Base-by-base conservation (phyloP, 1,284 basidiomycete genomes). In the Mrakiaceae sp. region DNA sequence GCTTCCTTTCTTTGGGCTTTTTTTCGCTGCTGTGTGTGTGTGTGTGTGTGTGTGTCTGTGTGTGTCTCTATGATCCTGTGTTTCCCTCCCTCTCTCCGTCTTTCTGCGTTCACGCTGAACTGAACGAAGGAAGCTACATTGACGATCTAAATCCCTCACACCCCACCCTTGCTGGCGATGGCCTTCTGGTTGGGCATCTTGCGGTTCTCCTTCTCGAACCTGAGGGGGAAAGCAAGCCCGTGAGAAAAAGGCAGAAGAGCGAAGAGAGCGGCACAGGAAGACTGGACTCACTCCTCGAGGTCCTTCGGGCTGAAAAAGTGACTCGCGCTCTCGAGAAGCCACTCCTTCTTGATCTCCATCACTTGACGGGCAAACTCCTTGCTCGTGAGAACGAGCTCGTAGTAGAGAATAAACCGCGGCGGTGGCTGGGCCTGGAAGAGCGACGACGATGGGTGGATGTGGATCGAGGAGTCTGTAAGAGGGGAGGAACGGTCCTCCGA, bases 391-490 rank as follows among this genome's bases (percentile, higher is more conserved):
- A 83, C 81, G 39, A 78, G 70, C 76, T 98, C 96, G 73, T 97
- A 98, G 78, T 97, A 99, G 65, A 97, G 76, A 44, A 98, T 77
- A 39, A 88, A 89, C 73, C 87, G 87, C 39, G 93, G 85, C 0
- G 94, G 96, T 0, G 96, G 96, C 70, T 97, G 92, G 72, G 87
- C 85, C 71, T 97, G 90, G 83, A 98, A 94, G 69, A 98, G 78
- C 73, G 90, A 87, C 5, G 91, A 95, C 2, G 91, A 95, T 0
- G 96, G 96, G 72, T 98, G 96, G 62, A 98, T 88, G 73, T 96
- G 89, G 57, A 98, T 92, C 1, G 93, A 92, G 71, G 95, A 91
- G 73, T 87, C 64, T 64, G 52, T 1, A 46, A 53, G n/a, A 43
- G n/a, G 16, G 51, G 14, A 46, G 16, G 10, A 14, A 14, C 5